A percentile compares a stretch with the other conserved stretches of the same genome.
Evolutionary conservation across 208 protist species (phyloP).

Genomic region (Kentomonas sorsogonicus): DNA sequence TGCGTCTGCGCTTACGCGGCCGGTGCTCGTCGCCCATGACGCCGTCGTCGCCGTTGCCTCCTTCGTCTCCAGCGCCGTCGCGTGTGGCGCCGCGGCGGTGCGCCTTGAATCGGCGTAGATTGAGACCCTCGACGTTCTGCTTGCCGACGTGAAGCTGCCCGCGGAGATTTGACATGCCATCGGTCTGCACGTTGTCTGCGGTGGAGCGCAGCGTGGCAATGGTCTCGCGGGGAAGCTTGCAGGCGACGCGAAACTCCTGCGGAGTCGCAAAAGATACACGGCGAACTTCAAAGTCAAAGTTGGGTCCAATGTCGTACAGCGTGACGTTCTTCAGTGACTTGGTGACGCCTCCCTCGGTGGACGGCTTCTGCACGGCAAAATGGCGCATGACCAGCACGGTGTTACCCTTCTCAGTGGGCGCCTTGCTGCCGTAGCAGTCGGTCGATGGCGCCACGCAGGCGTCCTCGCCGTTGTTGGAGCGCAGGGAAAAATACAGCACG

Average conservation of each 20-base stretch:
- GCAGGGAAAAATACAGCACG: conserved; percentile 72
- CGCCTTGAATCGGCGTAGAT: conserved; percentile 82
- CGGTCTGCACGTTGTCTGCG: conserved; percentile 56
- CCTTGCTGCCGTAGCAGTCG: conserved; percentile 62
- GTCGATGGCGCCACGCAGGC: conserved; percentile 63
- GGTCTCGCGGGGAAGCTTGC: conserved; percentile 46
- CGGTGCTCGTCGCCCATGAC: not conserved
- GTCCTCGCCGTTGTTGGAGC: conserved; percentile 66
- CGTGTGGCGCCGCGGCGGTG: conserved; percentile 31
- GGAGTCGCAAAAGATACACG: conserved; percentile 67
- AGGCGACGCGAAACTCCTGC: conserved; percentile 76
- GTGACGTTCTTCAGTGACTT: conserved; percentile 49
- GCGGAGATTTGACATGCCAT: conserved; percentile 68
- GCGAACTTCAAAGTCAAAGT: conserved; percentile 79
- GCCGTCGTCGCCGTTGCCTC: not conserved
- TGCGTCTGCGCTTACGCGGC: conserved; percentile 15
- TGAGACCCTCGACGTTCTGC: conserved; percentile 64
- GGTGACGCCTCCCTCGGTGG: conserved; percentile 27
- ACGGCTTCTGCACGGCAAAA: conserved; percentile 72
- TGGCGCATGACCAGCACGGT: conserved; percentile 78
- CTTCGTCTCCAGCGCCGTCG: conserved; percentile 11
- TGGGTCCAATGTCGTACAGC: conserved; percentile 78
- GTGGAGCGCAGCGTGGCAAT: conserved; percentile 57
- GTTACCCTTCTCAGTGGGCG: conserved; percentile 40
- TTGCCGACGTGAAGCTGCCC: conserved; percentile 84